Evolutionary conservation across 805 yeast species (phyloP), one percentile per base, ranked within the genome.

Genomic region (Dipodascus geniculatus): DNA sequence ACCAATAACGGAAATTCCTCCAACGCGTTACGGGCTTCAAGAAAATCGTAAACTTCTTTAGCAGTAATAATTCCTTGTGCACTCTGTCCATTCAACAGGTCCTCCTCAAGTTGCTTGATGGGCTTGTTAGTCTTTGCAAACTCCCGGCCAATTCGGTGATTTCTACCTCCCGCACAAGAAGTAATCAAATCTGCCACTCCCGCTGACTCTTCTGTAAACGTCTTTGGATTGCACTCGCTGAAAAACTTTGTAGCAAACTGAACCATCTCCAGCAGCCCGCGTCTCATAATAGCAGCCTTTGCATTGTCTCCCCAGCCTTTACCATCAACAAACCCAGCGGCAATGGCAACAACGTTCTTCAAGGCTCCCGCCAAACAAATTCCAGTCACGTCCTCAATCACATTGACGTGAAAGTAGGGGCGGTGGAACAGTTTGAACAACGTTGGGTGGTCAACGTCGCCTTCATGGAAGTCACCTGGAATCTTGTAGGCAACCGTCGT

Each of bases 221-320:
- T 93, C 55, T 81, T 75, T 28, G 85, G 78, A 57, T 79, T 72
- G 61, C 86, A 81, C 57, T 77, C 80, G 44, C 83, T 90, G 82
- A 81, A 93, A 73, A 87, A 90, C 62, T 75, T 76, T 64, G 80
- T 76, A 47, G 96, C 93, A 70, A 93, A 93, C 67, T 79, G 79
- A 68, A 90, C 85, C 65, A 86, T 87, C 74, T 93, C 99, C 64
- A 84, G 78, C 60, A 93, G 73, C 50, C 99, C 99, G 61, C 91
- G 85, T 74, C 99, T 81, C 90, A 91, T 95, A 63, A 93, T 83
- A 48, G 98, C 99, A 54, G 98, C 85, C 71, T 91, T 89, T 59
- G 99, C 98, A 69, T 93, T 93, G 71, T 89, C 96, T 70, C 99
- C 99, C 99, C 99, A 93, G 58, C 95, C 96, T 58, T 87, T 78